Conservation (phyloP, 176 grass and related monocot genomes). For the Oryza rufipogon region DNA sequence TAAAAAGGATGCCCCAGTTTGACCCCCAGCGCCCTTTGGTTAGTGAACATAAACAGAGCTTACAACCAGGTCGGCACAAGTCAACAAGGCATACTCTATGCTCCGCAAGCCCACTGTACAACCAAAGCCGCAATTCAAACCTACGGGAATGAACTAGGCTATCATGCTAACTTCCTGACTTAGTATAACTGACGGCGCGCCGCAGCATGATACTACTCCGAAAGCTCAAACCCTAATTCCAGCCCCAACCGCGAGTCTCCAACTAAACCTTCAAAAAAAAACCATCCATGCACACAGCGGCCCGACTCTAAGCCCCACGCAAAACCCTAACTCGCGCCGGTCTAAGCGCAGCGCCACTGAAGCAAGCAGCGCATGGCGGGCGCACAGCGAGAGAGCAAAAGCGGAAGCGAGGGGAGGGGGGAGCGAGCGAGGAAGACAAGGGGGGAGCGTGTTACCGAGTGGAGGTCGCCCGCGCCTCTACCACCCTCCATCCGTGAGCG, state of each 20-base stretch:
- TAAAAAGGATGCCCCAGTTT: not conserved
- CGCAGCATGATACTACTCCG: not conserved
- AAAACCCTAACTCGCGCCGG: conserved; percentile 37
- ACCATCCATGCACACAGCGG: not conserved
- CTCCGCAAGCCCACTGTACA: not conserved
- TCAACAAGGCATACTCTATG: not conserved
- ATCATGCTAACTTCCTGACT: not conserved
- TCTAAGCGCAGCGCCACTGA: not conserved
- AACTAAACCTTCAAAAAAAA: not conserved
- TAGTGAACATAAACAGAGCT: not conserved
- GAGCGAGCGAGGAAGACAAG: not conserved
- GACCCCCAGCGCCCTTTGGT: not conserved
- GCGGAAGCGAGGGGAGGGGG: not conserved
- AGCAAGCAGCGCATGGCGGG: not conserved
- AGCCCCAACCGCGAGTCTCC: not conserved
- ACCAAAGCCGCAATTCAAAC: conserved; percentile 5
- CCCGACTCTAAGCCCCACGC: conserved; percentile 24
- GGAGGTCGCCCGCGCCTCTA: conserved; percentile 75
- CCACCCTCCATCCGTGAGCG: conserved; percentile 97
- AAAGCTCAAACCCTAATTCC: conserved; percentile 51
- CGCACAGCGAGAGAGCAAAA: not conserved
- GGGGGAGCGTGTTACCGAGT: conserved; percentile 67
- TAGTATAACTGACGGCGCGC: not conserved
- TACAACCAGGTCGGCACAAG: not conserved
- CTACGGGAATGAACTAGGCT: not conserved